Base-by-base conservation (phyloP, 768 basidiomycete genomes). In the Scleroderma bovista region DNA sequence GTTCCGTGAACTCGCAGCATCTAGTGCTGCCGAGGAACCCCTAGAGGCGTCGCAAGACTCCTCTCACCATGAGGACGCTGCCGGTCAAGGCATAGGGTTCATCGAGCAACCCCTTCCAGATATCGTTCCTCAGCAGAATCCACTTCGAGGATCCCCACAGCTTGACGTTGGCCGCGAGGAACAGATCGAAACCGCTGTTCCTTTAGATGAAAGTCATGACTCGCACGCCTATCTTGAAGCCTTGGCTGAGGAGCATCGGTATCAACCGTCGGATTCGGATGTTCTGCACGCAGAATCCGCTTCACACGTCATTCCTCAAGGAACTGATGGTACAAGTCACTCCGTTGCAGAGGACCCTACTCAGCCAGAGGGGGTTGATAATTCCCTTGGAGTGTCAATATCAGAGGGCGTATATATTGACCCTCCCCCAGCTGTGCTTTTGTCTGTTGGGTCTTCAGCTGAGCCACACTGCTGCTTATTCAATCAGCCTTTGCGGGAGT, bases 321-420 rank as follows among this genome's bases (percentile, higher is more conserved):
- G 39, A 24, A 17, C 45, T 39, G 48, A 50, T 29, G 8, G 38
- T 16, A 48, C 53, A 29, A 54, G 55, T 39, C 57, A 53, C 12
- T 40, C 26, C 26, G 40, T 23, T 29, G 5, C 26, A 29, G 26
- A 29, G n/a, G 62, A 57, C 16, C 55, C 52, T 19, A 47, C 15
- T 44, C 44, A 48, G 22, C 56, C 50, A 44, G 57, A 47, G 40
- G 61, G 56, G 39, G 34, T 39, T 2, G 44, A 39, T 45, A 74
- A 82, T 62, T 77, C 76, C n/a, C 78, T 79, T 60, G 75, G 79
- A 63, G 76, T 80, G 46, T 80, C 77, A 20, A 77, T 80, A 47
- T 80, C 77, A 22, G 80, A 81, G 59, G 86, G 79, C 24, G 80
- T 85, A 41, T 86, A 81, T 62, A 85, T 86, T 46, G 86, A 87